These are phyloP conservation scores for Phytopythium ostracodes DNA, from an alignment of 352 stramenopile genomes.

Conservation along the genomic window DNA sequence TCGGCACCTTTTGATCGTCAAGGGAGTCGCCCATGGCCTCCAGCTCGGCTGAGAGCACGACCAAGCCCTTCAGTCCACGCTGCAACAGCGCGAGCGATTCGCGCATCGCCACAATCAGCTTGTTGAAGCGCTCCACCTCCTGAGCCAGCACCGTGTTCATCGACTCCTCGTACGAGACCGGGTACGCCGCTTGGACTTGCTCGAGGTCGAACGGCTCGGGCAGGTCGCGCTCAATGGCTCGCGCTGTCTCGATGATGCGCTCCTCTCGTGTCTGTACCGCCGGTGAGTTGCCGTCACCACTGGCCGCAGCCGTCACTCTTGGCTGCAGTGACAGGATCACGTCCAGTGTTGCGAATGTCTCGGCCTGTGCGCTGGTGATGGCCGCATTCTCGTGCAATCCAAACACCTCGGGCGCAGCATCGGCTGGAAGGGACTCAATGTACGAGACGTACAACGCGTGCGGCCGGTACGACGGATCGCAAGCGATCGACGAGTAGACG, in stretches of 20 bases:
- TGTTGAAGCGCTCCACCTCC: constrained; percentile 84
- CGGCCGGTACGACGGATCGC: constrained; percentile 53
- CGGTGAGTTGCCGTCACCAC: constrained; percentile 12
- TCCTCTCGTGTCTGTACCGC: constrained; percentile 59
- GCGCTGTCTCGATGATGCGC: constrained; percentile 70
- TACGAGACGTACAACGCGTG: constrained; percentile 90
- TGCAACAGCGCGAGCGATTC: constrained; percentile 68
- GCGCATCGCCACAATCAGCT: constrained; percentile 62
- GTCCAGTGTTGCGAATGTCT: constrained; percentile 86
- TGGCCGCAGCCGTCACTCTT: constrained; percentile 52
- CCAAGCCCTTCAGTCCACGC: constrained; percentile 66
- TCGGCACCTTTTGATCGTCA: constrained; percentile 89
- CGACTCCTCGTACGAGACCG: constrained; percentile 89
- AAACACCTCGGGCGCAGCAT: constrained; percentile 90
- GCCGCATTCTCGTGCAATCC: constrained; percentile 94
- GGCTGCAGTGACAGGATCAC: constrained; percentile 84
- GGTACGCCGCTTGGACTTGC: constrained; percentile 78
- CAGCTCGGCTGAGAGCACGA: constrained; percentile 85
- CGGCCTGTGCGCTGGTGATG: constrained; percentile 89
- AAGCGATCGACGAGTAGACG: constrained; percentile 83
- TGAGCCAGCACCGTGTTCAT: constrained; percentile 95
- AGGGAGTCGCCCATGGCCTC: constrained; percentile 84
- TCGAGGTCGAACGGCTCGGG: constrained; percentile 74
- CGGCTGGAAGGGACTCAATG: constrained; percentile 91
- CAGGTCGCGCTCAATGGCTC: constrained; percentile 62